Conservation (phyloP, 371 early-diverging fungal species). For the Mucor ambiguus region DNA sequence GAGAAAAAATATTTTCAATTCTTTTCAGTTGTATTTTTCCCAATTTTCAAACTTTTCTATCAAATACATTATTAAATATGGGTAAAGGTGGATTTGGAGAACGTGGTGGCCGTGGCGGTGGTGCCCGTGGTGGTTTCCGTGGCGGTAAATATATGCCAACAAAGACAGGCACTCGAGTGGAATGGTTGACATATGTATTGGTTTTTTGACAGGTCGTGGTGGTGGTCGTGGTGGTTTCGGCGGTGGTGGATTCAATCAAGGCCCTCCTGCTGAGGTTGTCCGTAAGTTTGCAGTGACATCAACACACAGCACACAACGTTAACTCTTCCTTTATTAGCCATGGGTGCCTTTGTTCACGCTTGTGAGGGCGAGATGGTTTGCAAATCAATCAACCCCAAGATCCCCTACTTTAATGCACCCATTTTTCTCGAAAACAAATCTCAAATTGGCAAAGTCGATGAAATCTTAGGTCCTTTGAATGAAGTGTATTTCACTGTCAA, state of each 20-base stretch:
- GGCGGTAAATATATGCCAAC: slow-evolving; percentile 27
- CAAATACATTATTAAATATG: slow-evolving; percentile 26
- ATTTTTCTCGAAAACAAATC: slow-evolving; percentile 97
- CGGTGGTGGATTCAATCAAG: slow-evolving; percentile 64
- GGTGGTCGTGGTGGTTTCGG: slow-evolving; percentile 74
- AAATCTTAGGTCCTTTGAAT: slow-evolving; percentile 98
- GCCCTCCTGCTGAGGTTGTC: slow-evolving; percentile 80
- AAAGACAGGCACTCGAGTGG: background rate
- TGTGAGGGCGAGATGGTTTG: slow-evolving; percentile 98
- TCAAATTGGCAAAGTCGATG: slow-evolving; percentile 99
- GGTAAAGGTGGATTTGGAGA: slow-evolving; percentile 54
- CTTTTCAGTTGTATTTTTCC: background rate
- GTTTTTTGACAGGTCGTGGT: slow-evolving; percentile 50
- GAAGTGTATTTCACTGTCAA: slow-evolving; percentile 97
- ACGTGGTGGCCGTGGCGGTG: slow-evolving; percentile 39
- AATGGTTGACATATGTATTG: background rate
- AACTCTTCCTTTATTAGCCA: slow-evolving; percentile 55
- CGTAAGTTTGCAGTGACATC: slow-evolving; percentile 45
- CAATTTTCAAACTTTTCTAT: slow-evolving; percentile 3
- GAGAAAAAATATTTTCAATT: background rate
- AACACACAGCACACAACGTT: background rate
- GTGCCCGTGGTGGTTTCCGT: slow-evolving; percentile 44
- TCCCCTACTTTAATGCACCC: slow-evolving; percentile 99
- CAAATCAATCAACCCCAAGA: slow-evolving; percentile 87
- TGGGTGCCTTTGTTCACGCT: slow-evolving; percentile 93